A percentile compares a stretch with the other conserved stretches of the same genome.
Evolutionary conservation across 1,284 basidiomycete genomes (phyloP).

Genomic region (Trichosporon sp.): DNA sequence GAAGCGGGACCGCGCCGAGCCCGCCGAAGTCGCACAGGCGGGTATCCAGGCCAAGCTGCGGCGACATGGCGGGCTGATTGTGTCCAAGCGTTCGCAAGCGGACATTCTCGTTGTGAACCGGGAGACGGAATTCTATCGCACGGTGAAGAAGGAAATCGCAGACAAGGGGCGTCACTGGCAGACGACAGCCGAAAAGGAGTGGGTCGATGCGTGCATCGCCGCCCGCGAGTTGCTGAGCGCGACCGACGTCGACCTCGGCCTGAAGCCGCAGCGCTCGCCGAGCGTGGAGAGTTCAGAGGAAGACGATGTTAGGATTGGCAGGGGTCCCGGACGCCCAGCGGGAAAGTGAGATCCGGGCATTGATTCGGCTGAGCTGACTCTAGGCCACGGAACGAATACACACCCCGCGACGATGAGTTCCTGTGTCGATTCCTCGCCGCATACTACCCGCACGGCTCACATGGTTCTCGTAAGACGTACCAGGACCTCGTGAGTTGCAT

Average conservation of each 20-base stretch:
- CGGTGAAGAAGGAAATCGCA: constrained; percentile 38
- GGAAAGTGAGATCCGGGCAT: constrained; percentile 47
- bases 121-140: constrained; percentile 37
- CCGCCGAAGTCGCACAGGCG: constrained; percentile 25
- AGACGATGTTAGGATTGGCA: constrained; percentile 23
- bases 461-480: constrained; percentile 48
- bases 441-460: constrained; percentile 39
- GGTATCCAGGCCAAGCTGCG: constrained; percentile 26
- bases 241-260: constrained; percentile 18
- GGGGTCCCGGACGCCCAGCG: constrained; percentile 45
- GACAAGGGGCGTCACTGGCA: constrained; percentile 39
- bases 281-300: constrained; percentile 39
- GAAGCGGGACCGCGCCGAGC: constrained; percentile 30
- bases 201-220: constrained; percentile 43
- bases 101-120: constrained; percentile 49
- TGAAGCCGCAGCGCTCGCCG: constrained; percentile 11
- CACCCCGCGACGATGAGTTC: constrained; percentile 50
- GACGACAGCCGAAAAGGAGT: constrained; percentile 45
- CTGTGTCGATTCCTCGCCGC: constrained; percentile 48
- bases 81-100: constrained; percentile 39
- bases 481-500: constrained; percentile 37
- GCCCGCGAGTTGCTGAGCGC: constrained; percentile 28
- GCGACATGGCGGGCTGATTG: constrained; percentile 38
- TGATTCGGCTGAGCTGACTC: neutral
- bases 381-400: constrained; percentile 49